Percentiles rank a stretch among this genome's conserved stretches.
These are phyloP conservation scores for Xylaria nigripes DNA, from an alignment of 495 filamentous ascomycete species.

Conservation along the genomic window DNA sequence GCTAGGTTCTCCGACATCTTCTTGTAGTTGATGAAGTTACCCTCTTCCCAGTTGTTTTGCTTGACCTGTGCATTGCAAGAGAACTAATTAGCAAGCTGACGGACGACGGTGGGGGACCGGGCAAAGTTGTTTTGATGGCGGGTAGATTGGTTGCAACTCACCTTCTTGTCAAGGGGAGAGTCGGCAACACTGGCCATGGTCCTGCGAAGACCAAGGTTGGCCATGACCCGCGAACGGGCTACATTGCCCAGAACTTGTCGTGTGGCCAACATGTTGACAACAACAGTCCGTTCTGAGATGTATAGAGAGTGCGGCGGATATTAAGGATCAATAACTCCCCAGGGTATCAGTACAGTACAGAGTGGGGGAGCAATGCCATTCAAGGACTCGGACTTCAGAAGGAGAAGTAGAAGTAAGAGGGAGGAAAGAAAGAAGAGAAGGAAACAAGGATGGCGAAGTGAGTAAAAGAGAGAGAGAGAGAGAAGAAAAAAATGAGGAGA, in stretches of 20 bases:
- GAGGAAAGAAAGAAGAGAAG: conserved; percentile 11
- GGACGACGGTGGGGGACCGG: neutral
- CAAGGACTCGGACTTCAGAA: conserved; percentile 14
- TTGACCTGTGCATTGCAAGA: conserved; percentile 33
- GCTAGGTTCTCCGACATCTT: conserved; percentile 98
- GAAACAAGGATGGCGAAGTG: conserved; percentile 11
- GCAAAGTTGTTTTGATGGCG: neutral
- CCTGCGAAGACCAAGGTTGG: conserved; percentile 42
- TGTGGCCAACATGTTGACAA: conserved; percentile 46
- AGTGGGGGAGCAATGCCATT: conserved; percentile 9
- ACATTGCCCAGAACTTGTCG: conserved; percentile 45
- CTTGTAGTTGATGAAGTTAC: conserved; percentile 60
- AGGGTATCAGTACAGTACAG: conserved; percentile 7
- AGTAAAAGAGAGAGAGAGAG: conserved; percentile 21
- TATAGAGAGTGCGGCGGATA: conserved; percentile 13
- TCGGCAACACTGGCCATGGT: conserved; percentile 47
- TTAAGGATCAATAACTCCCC: conserved; percentile 13
- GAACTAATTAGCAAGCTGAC: conserved; percentile 17
- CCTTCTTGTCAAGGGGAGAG: conserved; percentile 48
- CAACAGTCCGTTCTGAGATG: conserved; percentile 20
- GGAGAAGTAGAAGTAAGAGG: conserved; percentile 1
- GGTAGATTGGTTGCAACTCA: conserved; percentile 14
- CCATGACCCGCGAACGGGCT: conserved; percentile 43
- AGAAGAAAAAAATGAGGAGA: conserved; percentile 21
- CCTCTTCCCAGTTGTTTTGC: conserved; percentile 50